Evolutionary conservation across 352 stramenopile genomes (phyloP), one percentile per base, ranked within the genome.

Genomic region (Plasmopara halstedii): DNA sequence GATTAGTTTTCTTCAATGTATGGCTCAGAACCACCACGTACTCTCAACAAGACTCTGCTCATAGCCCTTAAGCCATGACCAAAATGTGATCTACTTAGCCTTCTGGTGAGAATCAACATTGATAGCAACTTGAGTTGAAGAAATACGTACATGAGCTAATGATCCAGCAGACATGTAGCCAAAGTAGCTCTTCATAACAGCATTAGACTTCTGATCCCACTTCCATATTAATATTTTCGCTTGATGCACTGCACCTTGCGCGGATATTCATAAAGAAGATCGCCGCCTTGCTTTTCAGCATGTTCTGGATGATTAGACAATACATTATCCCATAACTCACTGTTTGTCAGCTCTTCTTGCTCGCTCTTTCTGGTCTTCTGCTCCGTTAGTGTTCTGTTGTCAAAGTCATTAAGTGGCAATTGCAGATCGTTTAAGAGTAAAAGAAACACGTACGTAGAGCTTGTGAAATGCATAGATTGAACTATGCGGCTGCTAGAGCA

Each of bases 61-160:
- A 47, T 89, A 88, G n/a, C 81, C 81, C 50, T 93, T 93, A 42
- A 90, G 63, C 81, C 81, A 93, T 20, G 78, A 90, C 81, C 81
- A 93, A 42, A 93, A 93, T 18, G 81, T 78, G 50, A 93, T 88
- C 75, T 93, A 53, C 29, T 51, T 43, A 33, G 5, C 17, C 20
- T 22, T 6, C 5, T 33, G 21, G 29, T 36, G 15, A 62, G 22
- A 17, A 39, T 15, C 11, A 39, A 14, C 40, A 3, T 25, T 9
- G 22, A 13, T 23, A 21, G 39, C 10, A 6, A 18, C 9, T 27
- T 15, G 9, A 52, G 25, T 22, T 42, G 7, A 11, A n/a, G 3
- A 18, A 17, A 8, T 1, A 48, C 55, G 17, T 73, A 90, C 78
- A 59, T 90, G 74, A 19, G 75, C 78, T 11, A 93, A 53, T 10